phyloP scores from a whole-genome alignment of 2,329 filamentous ascomycete species.

The Nigrospora sphaerica region DNA sequence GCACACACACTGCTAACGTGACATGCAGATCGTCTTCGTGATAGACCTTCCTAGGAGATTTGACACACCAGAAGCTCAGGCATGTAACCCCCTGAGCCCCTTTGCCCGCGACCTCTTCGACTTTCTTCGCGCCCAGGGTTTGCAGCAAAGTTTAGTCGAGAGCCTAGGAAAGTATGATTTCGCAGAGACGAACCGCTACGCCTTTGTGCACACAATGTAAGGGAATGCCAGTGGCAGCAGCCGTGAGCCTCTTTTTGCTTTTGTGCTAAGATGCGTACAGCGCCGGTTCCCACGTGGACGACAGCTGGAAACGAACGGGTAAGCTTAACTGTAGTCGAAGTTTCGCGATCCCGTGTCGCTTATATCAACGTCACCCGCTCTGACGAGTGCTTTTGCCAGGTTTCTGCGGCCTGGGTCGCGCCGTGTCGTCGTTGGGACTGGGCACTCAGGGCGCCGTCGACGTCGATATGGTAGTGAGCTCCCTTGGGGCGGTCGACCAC shows the following conservation, averaged over 20 bases:
- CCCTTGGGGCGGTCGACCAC: conserved; percentile 68
- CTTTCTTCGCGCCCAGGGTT: conserved; percentile 61
- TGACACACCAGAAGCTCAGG: conserved; percentile 18
- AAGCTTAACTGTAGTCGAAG: conserved; percentile 12
- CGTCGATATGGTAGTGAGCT: conserved; percentile 74
- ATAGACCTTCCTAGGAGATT: conserved; percentile 72
- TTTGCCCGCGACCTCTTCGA: conserved; percentile 67
- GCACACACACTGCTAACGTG: conserved; percentile 8
- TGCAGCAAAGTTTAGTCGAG: conserved; percentile 56
- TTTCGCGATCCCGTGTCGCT: conserved; percentile 1
- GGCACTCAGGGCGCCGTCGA: conserved; percentile 47
- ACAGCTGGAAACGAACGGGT: conserved; percentile 35
- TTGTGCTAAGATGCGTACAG: conserved; percentile 27
- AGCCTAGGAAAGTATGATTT: conserved; percentile 81
- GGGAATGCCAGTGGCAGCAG: conserved; percentile 17
- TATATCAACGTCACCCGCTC: not conserved
- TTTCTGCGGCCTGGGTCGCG: conserved; percentile 64
- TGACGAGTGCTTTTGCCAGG: conserved; percentile 36
- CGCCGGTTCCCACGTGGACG: conserved; percentile 47
- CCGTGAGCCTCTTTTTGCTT: conserved; percentile 1
- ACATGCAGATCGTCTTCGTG: conserved; percentile 66
- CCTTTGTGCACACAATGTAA: conserved; percentile 81
- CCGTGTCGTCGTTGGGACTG: conserved; percentile 59
- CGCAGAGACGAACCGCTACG: conserved; percentile 59
- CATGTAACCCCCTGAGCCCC: conserved; percentile 27